Percentiles rank a stretch among this genome's conserved stretches.
Conservation (phyloP, 306 rosid species). For the Cicer yamashitae region DNA sequence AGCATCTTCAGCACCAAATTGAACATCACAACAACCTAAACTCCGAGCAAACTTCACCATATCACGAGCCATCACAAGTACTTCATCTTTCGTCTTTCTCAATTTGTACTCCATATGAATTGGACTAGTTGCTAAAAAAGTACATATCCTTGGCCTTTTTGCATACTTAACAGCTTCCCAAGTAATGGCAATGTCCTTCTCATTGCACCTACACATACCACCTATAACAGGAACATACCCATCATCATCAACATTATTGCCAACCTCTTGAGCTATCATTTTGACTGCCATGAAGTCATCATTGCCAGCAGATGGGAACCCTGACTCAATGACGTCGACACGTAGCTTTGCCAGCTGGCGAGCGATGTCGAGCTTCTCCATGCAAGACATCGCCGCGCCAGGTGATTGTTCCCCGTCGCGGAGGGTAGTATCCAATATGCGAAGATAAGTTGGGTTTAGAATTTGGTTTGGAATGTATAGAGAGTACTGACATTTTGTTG, state of each 20-base stretch:
- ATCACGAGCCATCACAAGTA: slow-evolving; percentile 62
- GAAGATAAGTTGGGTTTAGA: slow-evolving; percentile 69
- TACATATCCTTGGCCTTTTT: slow-evolving; percentile 69
- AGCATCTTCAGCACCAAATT: slow-evolving; percentile 95
- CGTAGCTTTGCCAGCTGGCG: slow-evolving; percentile 67
- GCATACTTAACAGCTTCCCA: slow-evolving; percentile 93
- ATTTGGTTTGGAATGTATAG: slow-evolving; percentile 73
- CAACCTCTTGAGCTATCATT: slow-evolving; percentile 72
- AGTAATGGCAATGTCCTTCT: slow-evolving; percentile 70
- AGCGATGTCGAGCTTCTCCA: slow-evolving; percentile 76
- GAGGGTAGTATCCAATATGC: slow-evolving; percentile 88
- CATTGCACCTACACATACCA: slow-evolving; percentile 73
- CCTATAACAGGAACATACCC: slow-evolving; percentile 83
- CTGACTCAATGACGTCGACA: slow-evolving; percentile 89
- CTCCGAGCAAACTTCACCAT: slow-evolving; percentile 76
- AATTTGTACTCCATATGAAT: slow-evolving; percentile 83
- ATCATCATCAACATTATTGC: slow-evolving; percentile 55
- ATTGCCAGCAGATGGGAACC: slow-evolving; percentile 77
- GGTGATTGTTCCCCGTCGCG: slow-evolving; percentile 98
- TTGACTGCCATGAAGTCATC: slow-evolving; percentile 78
- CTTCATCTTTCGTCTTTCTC: slow-evolving; percentile 69
- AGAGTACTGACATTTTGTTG: slow-evolving; percentile 44
- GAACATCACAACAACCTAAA: slow-evolving; percentile 82
- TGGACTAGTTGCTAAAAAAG: slow-evolving; percentile 80
- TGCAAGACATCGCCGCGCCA: slow-evolving; percentile 75